A percentile compares a stretch with the other conserved stretches of the same genome.
phyloP scores from a whole-genome alignment of 1,139 yeast genomes.

The Yamadazyma triangularis region DNA sequence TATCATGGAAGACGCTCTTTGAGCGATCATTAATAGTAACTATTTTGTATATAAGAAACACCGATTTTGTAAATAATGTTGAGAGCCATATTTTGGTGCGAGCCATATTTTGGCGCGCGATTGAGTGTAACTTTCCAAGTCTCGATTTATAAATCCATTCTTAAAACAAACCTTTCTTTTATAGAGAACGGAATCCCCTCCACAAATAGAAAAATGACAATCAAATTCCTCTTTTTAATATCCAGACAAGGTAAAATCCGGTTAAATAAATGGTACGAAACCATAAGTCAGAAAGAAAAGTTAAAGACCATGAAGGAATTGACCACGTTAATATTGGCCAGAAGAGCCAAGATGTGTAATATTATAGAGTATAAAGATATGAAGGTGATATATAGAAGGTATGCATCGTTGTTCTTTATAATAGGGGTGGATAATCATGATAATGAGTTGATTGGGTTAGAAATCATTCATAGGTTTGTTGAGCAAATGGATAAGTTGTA shows the following conservation, averaged over 20 bases:
- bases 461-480: constrained; percentile 86
- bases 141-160: too few species aligned
- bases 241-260: constrained; percentile 96
- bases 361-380: constrained; percentile 87
- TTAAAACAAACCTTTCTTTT: too few species aligned
- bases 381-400: constrained; percentile 84
- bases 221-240: constrained; percentile 71
- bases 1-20: constrained; percentile 15
- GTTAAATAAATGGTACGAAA: constrained; percentile 87
- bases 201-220: constrained; percentile 27
- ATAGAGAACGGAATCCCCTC: too few species aligned
- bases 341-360: constrained; percentile 95
- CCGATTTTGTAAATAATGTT: too few species aligned
- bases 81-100: too few species aligned
- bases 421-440: constrained; percentile 82
- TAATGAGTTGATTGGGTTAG: constrained; percentile 83
- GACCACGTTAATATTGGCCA: constrained; percentile 75
- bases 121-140: too few species aligned
- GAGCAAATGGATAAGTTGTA: constrained; percentile 95
- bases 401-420: constrained; percentile 87
- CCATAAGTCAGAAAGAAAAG: constrained; percentile 79
- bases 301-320: constrained; percentile 79
- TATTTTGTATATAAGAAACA: too few species aligned
- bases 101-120: too few species aligned
- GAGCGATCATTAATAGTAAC: too few species aligned